Base-by-base conservation (phyloP, 2,329 filamentous ascomycete species). In the Calonectria pauciramosa region DNA sequence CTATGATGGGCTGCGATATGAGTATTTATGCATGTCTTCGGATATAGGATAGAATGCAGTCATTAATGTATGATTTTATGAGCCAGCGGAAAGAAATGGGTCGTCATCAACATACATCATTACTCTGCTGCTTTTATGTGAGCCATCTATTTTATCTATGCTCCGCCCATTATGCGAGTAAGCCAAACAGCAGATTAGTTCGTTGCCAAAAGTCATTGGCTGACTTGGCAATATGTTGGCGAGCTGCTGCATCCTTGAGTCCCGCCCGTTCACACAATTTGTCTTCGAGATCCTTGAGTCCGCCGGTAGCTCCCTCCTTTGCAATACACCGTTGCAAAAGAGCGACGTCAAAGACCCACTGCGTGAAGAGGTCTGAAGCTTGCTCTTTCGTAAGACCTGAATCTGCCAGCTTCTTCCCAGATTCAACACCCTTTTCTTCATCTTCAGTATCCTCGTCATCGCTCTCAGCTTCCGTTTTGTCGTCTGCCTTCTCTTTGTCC, bases 191-290 rank as follows among this genome's bases (percentile, higher is more conserved):
- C 76, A 98, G 85, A 83, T 91, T 93, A 14, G 94, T 97, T 80
- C 94, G 92, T 86, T 94, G 95, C 92, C 95, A 97, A 84, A 97
- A 97, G 67, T 96, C 95, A 59, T 89, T 87, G 8, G 95, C 91
- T 20, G 89, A 87, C 84, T 93, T 94, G 78, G 82, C 84, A 47
- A 97, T 84, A 75, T 91, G 91, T 56, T 89, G 84, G 20, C 86
- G 86, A 8, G 84, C 86, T 14, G 87, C 84, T 34, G 89, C 87
- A 5, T 89, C 82, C 0, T 89, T 89, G 9, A 93, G 80, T 2
- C 87, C 89, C 1, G 87, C 86, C 51, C 85, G 87, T 47, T 85
- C 79, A 44, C 86, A 86, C 1, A 91, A 78, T 8, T 85, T 86
- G 20, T 87, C 84, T 68, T 88, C 86, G 23, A 94, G 82, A 11